phyloP scores from a whole-genome alignment of 2,329 filamentous ascomycete genomes.

The Sporothrix inflata region DNA sequence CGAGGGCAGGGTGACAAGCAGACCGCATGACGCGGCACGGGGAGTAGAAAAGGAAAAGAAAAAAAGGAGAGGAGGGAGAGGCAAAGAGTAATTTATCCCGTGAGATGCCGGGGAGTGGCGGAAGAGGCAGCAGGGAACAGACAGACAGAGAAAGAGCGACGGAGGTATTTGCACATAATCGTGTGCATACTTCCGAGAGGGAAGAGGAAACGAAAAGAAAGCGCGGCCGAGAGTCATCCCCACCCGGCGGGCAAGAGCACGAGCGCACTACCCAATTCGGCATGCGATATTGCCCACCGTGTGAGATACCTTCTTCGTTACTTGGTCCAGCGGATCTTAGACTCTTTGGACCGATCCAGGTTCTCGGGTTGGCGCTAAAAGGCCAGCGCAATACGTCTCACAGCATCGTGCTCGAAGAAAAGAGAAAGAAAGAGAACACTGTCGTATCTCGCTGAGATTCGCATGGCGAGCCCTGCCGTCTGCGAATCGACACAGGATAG shows the following conservation, averaged over 20 bases:
- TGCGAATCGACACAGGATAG: not conserved
- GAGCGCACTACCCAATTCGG: slow-evolving; percentile 20
- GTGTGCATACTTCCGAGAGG: slow-evolving; percentile 11
- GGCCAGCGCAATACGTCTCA: not conserved
- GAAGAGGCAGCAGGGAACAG: slow-evolving; percentile 1
- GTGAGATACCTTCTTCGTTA: not conserved
- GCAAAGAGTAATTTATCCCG: not conserved
- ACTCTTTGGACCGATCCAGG: slow-evolving; percentile 31
- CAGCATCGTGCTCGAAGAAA: not conserved
- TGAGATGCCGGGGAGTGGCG: slow-evolving; percentile 13
- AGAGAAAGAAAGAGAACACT: not conserved
- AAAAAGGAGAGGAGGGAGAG: not conserved
- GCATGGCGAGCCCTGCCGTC: not conserved
- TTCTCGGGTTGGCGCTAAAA: slow-evolving; percentile 32
- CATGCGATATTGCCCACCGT: not conserved
- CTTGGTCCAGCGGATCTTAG: slow-evolving; percentile 27
- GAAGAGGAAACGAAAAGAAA: not conserved
- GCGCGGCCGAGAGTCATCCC: not conserved
- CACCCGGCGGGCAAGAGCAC: slow-evolving; percentile 9
- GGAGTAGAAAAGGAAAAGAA: too few species aligned
- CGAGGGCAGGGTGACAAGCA: slow-evolving; percentile 3
- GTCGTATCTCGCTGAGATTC: not conserved
- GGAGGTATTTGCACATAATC: not conserved
- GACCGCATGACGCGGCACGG: slow-evolving; percentile 1
- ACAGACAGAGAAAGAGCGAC: not conserved